Evolutionary conservation across 2,329 filamentous ascomycete genomes (phyloP), one percentile per base, ranked within the genome.

Genomic region (Aspergillus niger): DNA sequence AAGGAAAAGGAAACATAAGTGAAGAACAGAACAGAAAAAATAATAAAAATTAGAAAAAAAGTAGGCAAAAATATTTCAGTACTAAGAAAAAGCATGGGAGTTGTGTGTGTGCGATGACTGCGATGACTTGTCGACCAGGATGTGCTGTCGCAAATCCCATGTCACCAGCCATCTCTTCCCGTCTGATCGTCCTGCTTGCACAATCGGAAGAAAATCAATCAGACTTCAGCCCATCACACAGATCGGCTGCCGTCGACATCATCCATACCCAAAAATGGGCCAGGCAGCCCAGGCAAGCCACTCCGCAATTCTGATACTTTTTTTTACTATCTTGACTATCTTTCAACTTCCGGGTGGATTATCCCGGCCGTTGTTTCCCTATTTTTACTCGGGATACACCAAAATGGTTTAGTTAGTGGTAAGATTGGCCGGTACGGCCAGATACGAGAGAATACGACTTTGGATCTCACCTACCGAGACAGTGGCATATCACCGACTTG

Each of bases 181-280:
- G 53, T 32, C 39, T 32, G 53, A 55, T 55, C 53, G 22, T 30
- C 53, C 39, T 39, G 28, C n/a, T 49, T 49, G 44, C 24, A 24
- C 44, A 49, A 49, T 49, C 44, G 44, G 44, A 49, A 30, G 44
- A 28, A 50, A 50, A 30, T 50, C 47, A 50, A 50, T 20, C 47
- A 32, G 17, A 50, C n/a, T 30, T n/a, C n/a, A 30, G 47, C 15
- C 24, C 26, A n/a, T n/a, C 26, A 26, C 47, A 30, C 15, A 50
- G 47, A 44, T 55, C 41, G n/a, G 36, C 53, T 55, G 41, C 53
- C 26, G 30, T 44, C 53, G 53, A 55, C 53, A 55, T 55, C 53
- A 55, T 44, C 8, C 26, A 32, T 20, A n/a, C 53, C 28, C 39
- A 55, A 55, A 36, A 44, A 32, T 55, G 53, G 30, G 53, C 47